These are phyloP conservation scores for Drechslera avenae DNA, from an alignment of 2,329 filamentous ascomycete genomes.

Conservation along the genomic window DNA sequence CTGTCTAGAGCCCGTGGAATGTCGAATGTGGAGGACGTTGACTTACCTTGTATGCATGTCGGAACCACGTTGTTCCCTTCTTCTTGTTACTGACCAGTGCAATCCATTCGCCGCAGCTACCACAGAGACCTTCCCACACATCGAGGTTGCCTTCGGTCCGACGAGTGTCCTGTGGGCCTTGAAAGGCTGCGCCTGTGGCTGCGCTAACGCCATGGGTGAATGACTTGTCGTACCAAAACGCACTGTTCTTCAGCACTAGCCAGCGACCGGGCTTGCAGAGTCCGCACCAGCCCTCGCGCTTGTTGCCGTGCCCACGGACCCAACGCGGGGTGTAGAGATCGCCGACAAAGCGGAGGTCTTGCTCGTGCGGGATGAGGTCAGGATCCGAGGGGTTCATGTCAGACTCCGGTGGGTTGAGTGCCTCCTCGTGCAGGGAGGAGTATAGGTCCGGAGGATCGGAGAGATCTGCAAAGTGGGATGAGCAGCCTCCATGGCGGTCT, in stretches of 20 bases:
- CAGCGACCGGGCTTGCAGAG: constrained; percentile 85
- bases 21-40: constrained; percentile 12
- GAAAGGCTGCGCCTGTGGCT: constrained; percentile 77
- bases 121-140: constrained; percentile 80
- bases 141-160: constrained; percentile 81
- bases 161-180: constrained; percentile 74
- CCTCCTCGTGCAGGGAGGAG: constrained; percentile 74
- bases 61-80: constrained; percentile 91
- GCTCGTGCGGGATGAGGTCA: constrained; percentile 76
- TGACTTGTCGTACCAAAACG: constrained; percentile 92
- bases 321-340: constrained; percentile 83
- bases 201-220: constrained; percentile 88
- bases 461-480: constrained; percentile 71
- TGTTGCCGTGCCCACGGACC: constrained; percentile 85
- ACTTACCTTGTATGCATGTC: constrained; percentile 81
- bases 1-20: constrained; percentile 13
- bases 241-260: constrained; percentile 87
- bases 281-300: constrained; percentile 87
- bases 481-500: constrained; percentile 66
- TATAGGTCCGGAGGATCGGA: constrained; percentile 79
- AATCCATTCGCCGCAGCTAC: constrained; percentile 80
- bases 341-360: constrained; percentile 74
- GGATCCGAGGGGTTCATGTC: constrained; percentile 82
- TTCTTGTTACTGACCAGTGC: constrained; percentile 84
- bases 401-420: constrained; percentile 73